Conservation (phyloP, 306 rosid genomes). For the Cotoneaster glaucophyllus region DNA sequence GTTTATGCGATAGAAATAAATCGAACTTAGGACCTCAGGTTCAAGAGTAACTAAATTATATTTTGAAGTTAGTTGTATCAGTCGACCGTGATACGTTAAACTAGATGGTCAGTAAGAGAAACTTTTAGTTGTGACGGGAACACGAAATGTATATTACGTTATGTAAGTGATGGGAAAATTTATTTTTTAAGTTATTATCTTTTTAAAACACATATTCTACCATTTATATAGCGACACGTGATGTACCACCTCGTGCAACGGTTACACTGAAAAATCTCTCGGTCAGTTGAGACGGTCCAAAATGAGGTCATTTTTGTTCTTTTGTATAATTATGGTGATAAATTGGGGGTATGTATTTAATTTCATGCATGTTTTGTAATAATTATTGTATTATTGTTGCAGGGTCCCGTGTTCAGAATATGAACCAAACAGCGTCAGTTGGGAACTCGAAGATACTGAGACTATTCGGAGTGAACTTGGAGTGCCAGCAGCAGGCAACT, state of each 20-base stretch:
- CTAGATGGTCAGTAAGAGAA: background rate
- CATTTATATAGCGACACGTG: no score
- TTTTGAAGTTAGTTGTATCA: background rate
- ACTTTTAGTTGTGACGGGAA: no score
- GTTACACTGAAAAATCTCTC: no score
- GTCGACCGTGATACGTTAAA: background rate
- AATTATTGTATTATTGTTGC: conserved; percentile 7
- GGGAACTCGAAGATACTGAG: conserved; percentile 71
- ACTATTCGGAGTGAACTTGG: conserved; percentile 90
- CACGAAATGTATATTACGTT: no score
- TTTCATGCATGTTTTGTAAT: conserved; percentile 33
- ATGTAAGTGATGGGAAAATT: no score
- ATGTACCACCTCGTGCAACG: no score
- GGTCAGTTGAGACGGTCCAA: background rate
- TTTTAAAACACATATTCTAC: no score
- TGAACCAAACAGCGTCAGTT: conserved; percentile 33
- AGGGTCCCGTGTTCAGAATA: conserved; percentile 29
- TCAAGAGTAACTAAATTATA: no score
- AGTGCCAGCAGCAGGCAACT: conserved; percentile 50
- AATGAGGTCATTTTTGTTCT: background rate
- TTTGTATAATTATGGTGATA: background rate
- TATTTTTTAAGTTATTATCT: no score
- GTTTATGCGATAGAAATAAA: no score
- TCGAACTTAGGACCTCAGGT: no score
- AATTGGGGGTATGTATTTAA: background rate